Evolutionary conservation across 2,329 filamentous ascomycete genomes (phyloP), one percentile per base, ranked within the genome.

Genomic region (Teratosphaeria viscida): DNA sequence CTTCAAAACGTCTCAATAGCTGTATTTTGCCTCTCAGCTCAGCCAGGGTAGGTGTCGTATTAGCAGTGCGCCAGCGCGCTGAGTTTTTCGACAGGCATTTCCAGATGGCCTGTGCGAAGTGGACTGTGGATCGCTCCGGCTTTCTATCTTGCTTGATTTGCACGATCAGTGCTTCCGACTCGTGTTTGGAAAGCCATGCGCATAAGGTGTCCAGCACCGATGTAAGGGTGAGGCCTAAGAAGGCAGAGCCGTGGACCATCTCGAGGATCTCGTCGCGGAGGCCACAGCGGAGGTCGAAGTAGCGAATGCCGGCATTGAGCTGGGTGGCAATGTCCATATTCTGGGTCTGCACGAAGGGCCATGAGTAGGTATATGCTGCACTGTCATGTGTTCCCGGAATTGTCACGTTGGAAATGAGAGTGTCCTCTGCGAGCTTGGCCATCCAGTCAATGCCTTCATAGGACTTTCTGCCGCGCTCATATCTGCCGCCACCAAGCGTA

Each of bases 71-170:
- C 71, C 71, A 73, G 58, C 61, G 61, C 16, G 64, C 62, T 26
- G 71, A 68, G 37, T 63, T 60, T 14, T 61, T 12, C 5, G 64
- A 43, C 12, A 73, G 60, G n/a, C 64, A 58, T 2, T 62, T 56
- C 19, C 63, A 64, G 19, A 79, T 70, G 1, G 76, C 74, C 4
- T 68, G 61, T 60, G 76, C 74, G 62, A 79, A 79, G 16, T 66
- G 63, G 8, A 70, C 27, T 12, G 64, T 66, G 10, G 70, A 72
- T 34, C 62, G 59, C 43, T 73, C 69, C n/a, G 67, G 57, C 47
- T 64, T 60, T 39, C 71, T 62, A 57, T 74, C 72, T 57, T 71
- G 68, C 56, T 74, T 74, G 53, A 74, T 65, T 52, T 72, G 71
- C 12, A 73, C 67, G 29, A 73, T 64, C 5, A 74, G 61, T 1